Evolutionary conservation across 2,329 filamentous ascomycete species (phyloP), one percentile per base, ranked within the genome.

Genomic region (Aspergillus fijiensis): DNA sequence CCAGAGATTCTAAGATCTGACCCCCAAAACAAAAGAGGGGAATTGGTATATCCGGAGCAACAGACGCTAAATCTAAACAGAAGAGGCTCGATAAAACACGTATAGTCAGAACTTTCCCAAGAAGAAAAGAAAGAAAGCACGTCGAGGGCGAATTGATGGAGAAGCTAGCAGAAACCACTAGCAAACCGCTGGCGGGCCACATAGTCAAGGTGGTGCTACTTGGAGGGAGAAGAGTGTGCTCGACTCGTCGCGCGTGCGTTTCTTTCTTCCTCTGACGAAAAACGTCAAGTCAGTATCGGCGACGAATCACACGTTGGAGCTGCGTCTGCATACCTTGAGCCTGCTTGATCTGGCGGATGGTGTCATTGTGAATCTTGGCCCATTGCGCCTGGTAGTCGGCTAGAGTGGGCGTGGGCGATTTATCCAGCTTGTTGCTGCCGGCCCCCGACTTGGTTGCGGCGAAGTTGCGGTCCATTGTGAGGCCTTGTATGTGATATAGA

Each of bases 301-400:
- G 11, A 47, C 14, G 16, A 7, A 23, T 12, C 16, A 12, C 2
- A 16, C 47, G 12, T 10, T 47, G 27, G 42, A 31, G n/a, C 16
- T 45, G 39, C 39, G 39, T 21, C 10, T 23, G 33, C 27, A 48
- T 60, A 63, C 63, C 63, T 59, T 50, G 50, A 23, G 47, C 58
- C 51, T 64, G 58, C 16, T 65, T 57, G 25, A 65, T 62, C 27
- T 65, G 60, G 5, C 60, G 56, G 19, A 65, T 56, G 5, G 62
- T 65, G 31, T 62, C 60, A 25, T 64, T 59, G 27, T 65, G 62
- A 11, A 65, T 61, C 47, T 59, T 61, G 12, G 55, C 53, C 62
- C 62, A 65, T 49, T 61, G 60, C 2, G 62, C 62, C 55, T 65
- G 60, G 25, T 64, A 64, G 5, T 54, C 42, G 7, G 58, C 63